Base-by-base conservation (phyloP, 2,329 filamentous ascomycete species). In the Madurella fahalii region DNA sequence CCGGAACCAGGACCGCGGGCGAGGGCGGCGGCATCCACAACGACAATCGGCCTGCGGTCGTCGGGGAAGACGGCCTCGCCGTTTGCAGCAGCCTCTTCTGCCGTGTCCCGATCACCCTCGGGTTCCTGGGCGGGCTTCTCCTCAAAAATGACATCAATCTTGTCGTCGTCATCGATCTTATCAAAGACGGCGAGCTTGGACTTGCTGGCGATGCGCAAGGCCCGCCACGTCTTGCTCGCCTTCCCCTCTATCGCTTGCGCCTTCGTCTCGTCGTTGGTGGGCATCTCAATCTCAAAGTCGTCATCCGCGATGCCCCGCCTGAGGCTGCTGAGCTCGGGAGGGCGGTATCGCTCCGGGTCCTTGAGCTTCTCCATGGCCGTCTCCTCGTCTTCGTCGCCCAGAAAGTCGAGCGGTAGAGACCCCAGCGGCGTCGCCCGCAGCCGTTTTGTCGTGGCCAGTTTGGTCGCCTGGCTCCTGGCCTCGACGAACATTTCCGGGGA, bases 141-240 rank as follows among this genome's bases (percentile, higher is more conserved):
- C 8, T 71, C 71, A 56, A 85, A 86, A 12, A 86, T 74, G 34
- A 74, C 65, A 51, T 78, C 77, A 32, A 86, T 78, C 57, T 90
- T 89, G 67, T 87, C 88, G 40, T 88, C 85, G 61, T 91, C 86
- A 52, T 96, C 91, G 46, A 96, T 88, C 69, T 87, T 90, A 70
- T 97, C 92, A 69, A 97, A 94, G 17, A 84, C 75, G 43, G 83
- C 80, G 61, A 97, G 79, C 63, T 87, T 87, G 53, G 79, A 84
- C 60, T 83, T 84, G 53, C 87, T 85, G 9, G 90, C 88, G 60
- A 95, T 82, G 50, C 94, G 84, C 59, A 99, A 75, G 5, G 90
- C 89, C 62, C 92, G 83, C 94, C 94, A 99, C 53, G 85, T 87
- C 70, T 95, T 93, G 74, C 90, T 96, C 17, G 86, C 84, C 69